These are phyloP conservation scores for Piper longum DNA, from an alignment of 164 flowering plant genomes.

Conservation along the genomic window DNA sequence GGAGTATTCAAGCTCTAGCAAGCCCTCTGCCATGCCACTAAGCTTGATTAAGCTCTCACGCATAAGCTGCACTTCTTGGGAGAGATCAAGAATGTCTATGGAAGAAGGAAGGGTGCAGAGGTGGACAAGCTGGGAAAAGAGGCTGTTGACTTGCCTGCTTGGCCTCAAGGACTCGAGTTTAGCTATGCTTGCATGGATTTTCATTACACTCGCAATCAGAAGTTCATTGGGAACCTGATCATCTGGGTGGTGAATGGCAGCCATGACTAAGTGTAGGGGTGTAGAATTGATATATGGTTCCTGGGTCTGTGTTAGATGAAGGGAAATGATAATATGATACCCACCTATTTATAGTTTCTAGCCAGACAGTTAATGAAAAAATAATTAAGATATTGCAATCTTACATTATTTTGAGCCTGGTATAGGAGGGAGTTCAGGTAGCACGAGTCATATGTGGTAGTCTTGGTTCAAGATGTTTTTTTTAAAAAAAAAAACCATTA, in stretches of 20 bases:
- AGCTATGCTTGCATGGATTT: slow-evolving; percentile 26
- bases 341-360: background rate
- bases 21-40: slow-evolving; percentile 37
- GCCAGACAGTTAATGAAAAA: no score
- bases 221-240: slow-evolving; percentile 13
- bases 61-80: slow-evolving; percentile 19
- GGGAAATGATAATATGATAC: background rate
- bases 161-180: slow-evolving; percentile 36
- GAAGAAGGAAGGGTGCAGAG: slow-evolving; percentile 29
- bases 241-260: slow-evolving; percentile 18
- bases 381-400: no score
- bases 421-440: no score
- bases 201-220: slow-evolving; percentile 16
- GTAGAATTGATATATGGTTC: no score
- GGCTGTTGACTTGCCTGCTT: slow-evolving; percentile 29
- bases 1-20: slow-evolving; percentile 34
- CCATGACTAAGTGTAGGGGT: slow-evolving; percentile 11
- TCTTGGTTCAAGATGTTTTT: no score
- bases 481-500: background rate
- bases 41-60: slow-evolving; percentile 27
- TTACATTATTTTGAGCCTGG: no score
- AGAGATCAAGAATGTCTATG: slow-evolving; percentile 18
- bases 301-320: background rate
- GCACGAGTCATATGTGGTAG: background rate
- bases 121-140: slow-evolving; percentile 33